Conservation (phyloP, 2,329 filamentous ascomycete species). For the Phyllosticta paracitricarpa region DNA sequence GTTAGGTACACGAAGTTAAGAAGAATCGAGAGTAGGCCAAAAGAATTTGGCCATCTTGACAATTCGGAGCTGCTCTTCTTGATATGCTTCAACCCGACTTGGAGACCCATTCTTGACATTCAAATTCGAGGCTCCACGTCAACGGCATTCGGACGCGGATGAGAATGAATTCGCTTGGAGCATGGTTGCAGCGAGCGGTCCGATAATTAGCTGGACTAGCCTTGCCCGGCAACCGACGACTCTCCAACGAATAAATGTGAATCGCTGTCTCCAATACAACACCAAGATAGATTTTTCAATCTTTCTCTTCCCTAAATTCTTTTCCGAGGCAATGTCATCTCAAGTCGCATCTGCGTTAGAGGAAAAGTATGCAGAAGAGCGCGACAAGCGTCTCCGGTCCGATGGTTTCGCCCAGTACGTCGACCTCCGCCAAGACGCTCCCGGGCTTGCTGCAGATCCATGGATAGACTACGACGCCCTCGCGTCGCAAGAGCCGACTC, state of each 20-base stretch:
- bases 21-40: no score
- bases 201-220: not conserved
- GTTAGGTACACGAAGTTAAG: no score
- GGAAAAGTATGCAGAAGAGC: not conserved
- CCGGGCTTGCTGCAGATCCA: conserved; percentile 21
- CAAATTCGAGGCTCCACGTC: no score
- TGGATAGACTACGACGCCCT: conserved; percentile 14
- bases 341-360: not conserved
- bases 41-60: no score
- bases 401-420: conserved; percentile 13
- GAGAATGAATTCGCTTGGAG: not conserved
- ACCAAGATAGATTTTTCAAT: not conserved
- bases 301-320: not conserved
- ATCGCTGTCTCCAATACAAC: not conserved
- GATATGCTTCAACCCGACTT: no score
- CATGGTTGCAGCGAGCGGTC: not conserved
- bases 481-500: not conserved
- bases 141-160: not conserved
- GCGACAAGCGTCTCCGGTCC: conserved; percentile 2
- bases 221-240: not conserved
- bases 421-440: conserved; percentile 15
- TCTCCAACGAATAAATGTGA: not conserved
- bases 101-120: no score
- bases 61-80: no score
- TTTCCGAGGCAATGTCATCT: not conserved